These are phyloP conservation scores for Murraya paniculata DNA, from an alignment of 345 rosid genomes.

Conservation along the genomic window DNA sequence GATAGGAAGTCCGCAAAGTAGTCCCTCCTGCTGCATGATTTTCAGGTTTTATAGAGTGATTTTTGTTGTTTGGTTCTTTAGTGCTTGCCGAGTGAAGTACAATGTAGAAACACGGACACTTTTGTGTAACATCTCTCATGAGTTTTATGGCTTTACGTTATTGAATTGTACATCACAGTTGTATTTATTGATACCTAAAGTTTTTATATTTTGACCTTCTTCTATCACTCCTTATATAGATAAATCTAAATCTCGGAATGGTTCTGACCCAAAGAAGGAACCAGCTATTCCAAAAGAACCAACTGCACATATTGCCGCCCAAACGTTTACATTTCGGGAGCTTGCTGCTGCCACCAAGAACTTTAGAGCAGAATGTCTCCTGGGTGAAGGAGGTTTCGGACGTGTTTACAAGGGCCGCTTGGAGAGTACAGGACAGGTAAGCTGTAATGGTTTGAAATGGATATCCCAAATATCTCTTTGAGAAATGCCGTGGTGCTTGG, in stretches of 20 bases:
- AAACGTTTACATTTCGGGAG: constrained; percentile 87
- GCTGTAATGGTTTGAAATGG: constrained; percentile 5
- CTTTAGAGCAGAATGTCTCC: constrained; percentile 70
- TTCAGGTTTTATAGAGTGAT: neutral
- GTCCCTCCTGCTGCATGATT: neutral
- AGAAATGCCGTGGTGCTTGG: neutral
- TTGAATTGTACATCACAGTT: neutral
- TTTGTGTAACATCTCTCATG: neutral
- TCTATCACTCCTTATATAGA: constrained; percentile 36
- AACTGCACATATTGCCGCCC: constrained; percentile 78
- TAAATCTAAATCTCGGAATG: constrained; percentile 69
- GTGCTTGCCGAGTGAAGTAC: neutral
- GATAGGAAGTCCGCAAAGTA: neutral
- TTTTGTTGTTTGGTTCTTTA: neutral
- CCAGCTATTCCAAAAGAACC: constrained; percentile 63
- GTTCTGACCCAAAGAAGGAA: constrained; percentile 71
- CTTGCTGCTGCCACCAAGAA: constrained; percentile 85
- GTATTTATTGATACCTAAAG: neutral
- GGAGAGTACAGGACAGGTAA: constrained; percentile 92
- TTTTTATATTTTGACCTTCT: neutral
- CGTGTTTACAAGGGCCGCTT: constrained; percentile 89
- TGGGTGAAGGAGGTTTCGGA: constrained; percentile 98
- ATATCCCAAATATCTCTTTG: neutral
- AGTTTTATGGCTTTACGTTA: neutral
- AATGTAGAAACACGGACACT: neutral